Conservation (phyloP, 305 asterid species). For the Fraxinus nigra region DNA sequence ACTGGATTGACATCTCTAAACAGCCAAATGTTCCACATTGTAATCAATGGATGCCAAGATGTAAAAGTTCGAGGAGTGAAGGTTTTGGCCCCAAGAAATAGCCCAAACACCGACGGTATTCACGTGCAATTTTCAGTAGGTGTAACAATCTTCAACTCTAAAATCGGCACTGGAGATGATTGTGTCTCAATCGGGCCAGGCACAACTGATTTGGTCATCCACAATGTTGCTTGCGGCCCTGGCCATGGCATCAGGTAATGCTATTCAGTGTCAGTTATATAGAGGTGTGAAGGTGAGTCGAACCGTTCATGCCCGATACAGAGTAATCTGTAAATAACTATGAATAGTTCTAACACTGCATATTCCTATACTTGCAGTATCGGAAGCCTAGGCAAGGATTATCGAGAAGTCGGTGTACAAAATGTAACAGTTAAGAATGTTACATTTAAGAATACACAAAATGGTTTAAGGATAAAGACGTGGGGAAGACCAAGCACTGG, state of each 20-base stretch:
- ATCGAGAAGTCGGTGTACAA: slow-evolving; percentile 53
- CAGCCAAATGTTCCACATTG: slow-evolving; percentile 51
- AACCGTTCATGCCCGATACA: not conserved
- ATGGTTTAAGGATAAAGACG: slow-evolving; percentile 64
- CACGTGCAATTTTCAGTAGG: slow-evolving; percentile 38
- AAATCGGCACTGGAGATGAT: slow-evolving; percentile 59
- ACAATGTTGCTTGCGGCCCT: slow-evolving; percentile 52
- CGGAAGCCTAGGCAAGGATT: slow-evolving; percentile 56
- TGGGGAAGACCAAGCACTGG: slow-evolving; percentile 74
- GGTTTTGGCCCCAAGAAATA: slow-evolving; percentile 28
- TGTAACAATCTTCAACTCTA: slow-evolving; percentile 27
- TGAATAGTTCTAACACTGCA: not conserved
- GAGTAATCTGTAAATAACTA: not conserved
- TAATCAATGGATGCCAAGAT: slow-evolving; percentile 43
- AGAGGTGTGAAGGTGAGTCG: not conserved
- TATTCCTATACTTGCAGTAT: slow-evolving; percentile 35
- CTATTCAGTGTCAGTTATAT: not conserved
- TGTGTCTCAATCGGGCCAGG: slow-evolving; percentile 74
- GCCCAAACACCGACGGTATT: slow-evolving; percentile 58
- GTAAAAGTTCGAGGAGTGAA: slow-evolving; percentile 28
- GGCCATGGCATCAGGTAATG: slow-evolving; percentile 72
- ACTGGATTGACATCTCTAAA: slow-evolving; percentile 40
- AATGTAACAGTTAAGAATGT: slow-evolving; percentile 49
- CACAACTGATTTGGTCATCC: slow-evolving; percentile 42
- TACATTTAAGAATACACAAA: slow-evolving; percentile 39